phyloP scores from a whole-genome alignment of 169 alveolate genomes.

The Neospora caninum region DNA sequence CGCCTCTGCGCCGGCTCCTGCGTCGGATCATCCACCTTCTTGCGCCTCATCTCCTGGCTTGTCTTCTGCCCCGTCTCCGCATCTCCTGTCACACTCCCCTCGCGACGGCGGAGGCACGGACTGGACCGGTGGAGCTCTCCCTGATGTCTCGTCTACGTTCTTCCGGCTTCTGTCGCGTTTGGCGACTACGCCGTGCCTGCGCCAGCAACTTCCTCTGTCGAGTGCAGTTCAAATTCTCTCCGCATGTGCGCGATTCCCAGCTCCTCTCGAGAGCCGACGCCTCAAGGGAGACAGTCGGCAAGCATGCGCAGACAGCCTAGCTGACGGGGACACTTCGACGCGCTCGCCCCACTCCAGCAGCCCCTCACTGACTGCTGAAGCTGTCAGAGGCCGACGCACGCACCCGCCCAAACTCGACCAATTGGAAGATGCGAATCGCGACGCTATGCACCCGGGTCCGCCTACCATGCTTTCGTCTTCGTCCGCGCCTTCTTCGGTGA shows the following conservation, averaged over 20 bases:
- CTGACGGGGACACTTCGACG: too few species aligned
- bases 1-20: neutral
- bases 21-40: too few species aligned
- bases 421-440: too few species aligned
- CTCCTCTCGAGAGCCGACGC: neutral
- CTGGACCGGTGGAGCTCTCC: neutral
- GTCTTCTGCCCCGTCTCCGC: neutral
- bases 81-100: neutral
- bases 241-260: neutral
- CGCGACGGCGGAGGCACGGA: neutral
- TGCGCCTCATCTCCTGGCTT: neutral
- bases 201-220: constrained; percentile 17
- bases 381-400: too few species aligned
- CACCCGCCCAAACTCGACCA: too few species aligned
- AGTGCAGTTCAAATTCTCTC: constrained; percentile 33
- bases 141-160: neutral
- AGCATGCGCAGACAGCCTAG: too few species aligned
- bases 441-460: too few species aligned
- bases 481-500: neutral
- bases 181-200: neutral
- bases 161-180: neutral
- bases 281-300: neutral
- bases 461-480: too few species aligned
- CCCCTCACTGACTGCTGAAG: too few species aligned
- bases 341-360: too few species aligned